Evolutionary conservation across 2,329 filamentous ascomycete genomes (phyloP), one percentile per base, ranked within the genome.

Genomic region (Sarocladium oryzae): DNA sequence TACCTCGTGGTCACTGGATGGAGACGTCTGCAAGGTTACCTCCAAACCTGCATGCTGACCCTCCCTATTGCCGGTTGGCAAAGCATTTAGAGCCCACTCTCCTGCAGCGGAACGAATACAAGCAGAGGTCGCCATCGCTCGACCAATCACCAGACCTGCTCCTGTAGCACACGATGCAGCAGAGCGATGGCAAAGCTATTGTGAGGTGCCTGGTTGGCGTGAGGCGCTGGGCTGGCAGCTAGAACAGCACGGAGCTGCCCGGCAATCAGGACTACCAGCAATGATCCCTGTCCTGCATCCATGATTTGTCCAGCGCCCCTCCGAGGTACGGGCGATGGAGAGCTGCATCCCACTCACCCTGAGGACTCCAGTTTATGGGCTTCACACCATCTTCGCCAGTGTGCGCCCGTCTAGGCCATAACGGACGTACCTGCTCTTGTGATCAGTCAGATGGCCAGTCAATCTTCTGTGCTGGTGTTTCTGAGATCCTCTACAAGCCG

Each of bases 241-340:
- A 30, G n/a, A 30, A n/a, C 24, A 9, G 23, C 40, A 28, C 30
- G 40, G 16, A 32, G 43, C 26, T 16, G 43, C 43, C 43, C 26
- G 26, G 26, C n/a, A 32, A 48, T 48, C 43, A 48, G 26, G 43
- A n/a, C 28, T 30, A 26, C 9, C 16, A 30, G 8, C 6, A 4
- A 33, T 48, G 21, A 48, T 48, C 43, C 43, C 43, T 48, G 43
- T 48, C 28, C 43, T 23, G 28, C 28, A n/a, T 33, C 11, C n/a
- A 32, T 48, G 43, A 48, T 48, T 48, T 48, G 43, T 48, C 43
- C 43, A 48, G 43, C 43, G 43, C 28, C 43, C 43, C 43, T 48
- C 43, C 43, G 43, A 48, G 16, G 26, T 32, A 21, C 43, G 26
- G 43, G 33, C 26, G 26, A 48, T 48, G 28, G 11, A 48, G 26